Conservation (phyloP, 2,329 filamentous ascomycete genomes). For the Colletotrichum liaoningense region DNA sequence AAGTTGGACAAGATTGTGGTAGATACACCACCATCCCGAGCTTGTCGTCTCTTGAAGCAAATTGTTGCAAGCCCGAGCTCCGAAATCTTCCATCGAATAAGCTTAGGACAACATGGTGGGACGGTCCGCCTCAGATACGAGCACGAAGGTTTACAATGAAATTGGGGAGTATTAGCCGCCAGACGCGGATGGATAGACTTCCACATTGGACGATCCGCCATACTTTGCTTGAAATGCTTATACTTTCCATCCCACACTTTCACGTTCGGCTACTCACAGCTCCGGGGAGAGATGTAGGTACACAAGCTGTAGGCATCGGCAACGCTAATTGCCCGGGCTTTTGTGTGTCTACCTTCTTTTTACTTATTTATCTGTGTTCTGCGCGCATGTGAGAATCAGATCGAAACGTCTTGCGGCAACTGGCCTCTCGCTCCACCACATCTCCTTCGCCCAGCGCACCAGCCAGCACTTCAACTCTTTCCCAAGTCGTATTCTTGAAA, state of each 20-base stretch:
- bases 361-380: neutral
- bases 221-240: neutral
- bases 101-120: neutral
- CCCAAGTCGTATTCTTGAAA: neutral
- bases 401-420: too few relatives aligned
- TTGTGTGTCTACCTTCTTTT: neutral
- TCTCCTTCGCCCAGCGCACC: neutral
- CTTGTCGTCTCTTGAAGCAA: neutral
- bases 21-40: neutral
- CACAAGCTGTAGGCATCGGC: neutral
- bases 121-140: neutral
- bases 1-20: neutral
- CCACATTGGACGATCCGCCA: neutral
- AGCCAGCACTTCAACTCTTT: neutral
- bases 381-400: neutral
- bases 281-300: neutral
- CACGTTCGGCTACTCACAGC: neutral
- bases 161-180: neutral
- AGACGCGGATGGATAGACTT: neutral
- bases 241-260: neutral
- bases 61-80: neutral
- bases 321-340: neutral
- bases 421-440: neutral
- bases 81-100: neutral
- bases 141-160: neutral